phyloP scores from a whole-genome alignment of 192 early-diverging fungal species.

The Entomortierella parvispora region DNA sequence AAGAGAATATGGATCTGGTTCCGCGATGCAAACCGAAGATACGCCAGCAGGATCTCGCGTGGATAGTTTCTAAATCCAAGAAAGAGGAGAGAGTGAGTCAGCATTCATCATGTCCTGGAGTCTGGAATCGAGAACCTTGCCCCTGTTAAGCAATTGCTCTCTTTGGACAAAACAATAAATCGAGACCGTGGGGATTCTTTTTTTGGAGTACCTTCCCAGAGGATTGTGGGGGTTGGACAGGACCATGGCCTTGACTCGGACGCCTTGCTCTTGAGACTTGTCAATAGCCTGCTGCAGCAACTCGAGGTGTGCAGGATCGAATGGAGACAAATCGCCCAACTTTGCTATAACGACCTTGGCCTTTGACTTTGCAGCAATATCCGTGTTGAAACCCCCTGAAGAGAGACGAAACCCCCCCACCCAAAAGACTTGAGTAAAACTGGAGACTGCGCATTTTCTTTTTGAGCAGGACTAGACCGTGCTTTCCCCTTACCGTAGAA shows the following conservation, averaged over 20 bases:
- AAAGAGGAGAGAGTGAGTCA: not conserved
- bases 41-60: conserved; percentile 58
- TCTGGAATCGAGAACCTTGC: no score
- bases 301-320: conserved; percentile 47
- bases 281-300: conserved; percentile 61
- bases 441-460: not conserved
- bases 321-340: conserved; percentile 51
- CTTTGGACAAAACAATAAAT: no score
- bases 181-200: no score
- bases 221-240: conserved; percentile 84
- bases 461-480: no score
- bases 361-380: conserved; percentile 61
- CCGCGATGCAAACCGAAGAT: conserved; percentile 70
- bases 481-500: conserved; percentile 70
- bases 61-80: conserved; percentile 57
- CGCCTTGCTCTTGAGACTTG: conserved; percentile 48
- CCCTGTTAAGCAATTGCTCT: no score
- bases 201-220: conserved; percentile 66
- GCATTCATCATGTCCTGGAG: no score
- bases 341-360: conserved; percentile 64
- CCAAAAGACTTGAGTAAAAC: not conserved
- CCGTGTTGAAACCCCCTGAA: conserved; percentile 67
- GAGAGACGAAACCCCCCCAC: not conserved
- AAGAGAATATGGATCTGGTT: conserved; percentile 73
- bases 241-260: conserved; percentile 65